A percentile compares a stretch with the other conserved stretches of the same genome.
These are phyloP conservation scores for Chalaropsis ovoidea DNA, from an alignment of 2,329 filamentous ascomycete genomes.

Conservation along the genomic window DNA sequence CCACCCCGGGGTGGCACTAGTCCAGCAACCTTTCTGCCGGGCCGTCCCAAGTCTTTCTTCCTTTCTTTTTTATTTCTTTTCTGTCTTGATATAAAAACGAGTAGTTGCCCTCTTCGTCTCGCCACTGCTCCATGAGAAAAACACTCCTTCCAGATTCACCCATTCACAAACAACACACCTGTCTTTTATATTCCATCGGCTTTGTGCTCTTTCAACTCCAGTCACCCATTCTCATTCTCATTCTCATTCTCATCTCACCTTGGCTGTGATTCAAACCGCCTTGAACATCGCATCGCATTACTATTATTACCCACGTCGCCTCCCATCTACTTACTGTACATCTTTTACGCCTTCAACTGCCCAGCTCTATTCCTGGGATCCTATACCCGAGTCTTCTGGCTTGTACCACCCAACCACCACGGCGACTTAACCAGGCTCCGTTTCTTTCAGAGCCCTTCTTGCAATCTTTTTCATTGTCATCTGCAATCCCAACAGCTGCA, in stretches of 20 bases:
- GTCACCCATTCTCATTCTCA: no score
- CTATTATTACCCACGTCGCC: no score
- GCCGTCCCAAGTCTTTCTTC: not conserved
- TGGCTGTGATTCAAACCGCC: not conserved
- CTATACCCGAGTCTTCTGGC: not conserved
- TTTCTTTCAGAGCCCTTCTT: not conserved
- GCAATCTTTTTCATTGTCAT: not conserved
- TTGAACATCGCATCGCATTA: not conserved
- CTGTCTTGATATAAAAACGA: conserved; percentile 1
- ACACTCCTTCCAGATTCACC: not conserved
- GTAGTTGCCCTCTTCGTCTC: conserved; percentile 8
- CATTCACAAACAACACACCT: not conserved
- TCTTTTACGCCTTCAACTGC: not conserved
- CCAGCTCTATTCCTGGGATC: no score
- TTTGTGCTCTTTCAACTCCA: not conserved
- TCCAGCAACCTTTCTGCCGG: not conserved
- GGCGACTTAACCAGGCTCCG: not conserved
- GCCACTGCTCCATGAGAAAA: not conserved
- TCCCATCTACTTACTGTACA: not conserved
- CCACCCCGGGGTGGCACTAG: not conserved
- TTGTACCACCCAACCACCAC: not conserved
- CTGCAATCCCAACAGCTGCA: not conserved
- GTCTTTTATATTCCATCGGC: not conserved
- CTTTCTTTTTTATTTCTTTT: not conserved
- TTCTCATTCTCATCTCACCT: not conserved